A percentile compares a stretch with the other conserved stretches of the same genome.
Conservation (phyloP, 1,284 basidiomycete genomes). For the Rhodofomes roseus region DNA sequence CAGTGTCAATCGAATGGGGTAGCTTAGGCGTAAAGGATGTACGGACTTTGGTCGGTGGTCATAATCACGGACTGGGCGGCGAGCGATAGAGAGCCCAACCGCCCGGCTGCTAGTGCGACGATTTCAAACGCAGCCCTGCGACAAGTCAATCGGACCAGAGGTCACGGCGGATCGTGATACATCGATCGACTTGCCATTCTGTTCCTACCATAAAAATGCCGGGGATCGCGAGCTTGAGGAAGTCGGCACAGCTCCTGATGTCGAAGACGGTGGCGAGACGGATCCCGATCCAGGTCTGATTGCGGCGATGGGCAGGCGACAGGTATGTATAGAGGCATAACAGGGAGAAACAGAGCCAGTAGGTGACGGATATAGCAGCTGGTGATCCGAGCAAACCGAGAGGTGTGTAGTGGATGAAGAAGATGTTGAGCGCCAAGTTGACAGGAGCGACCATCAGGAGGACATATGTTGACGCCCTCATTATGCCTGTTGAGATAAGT, state of each 20-base stretch:
- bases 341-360: conserved; percentile 62
- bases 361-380: conserved; percentile 62
- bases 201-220: conserved; percentile 78
- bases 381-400: conserved; percentile 65
- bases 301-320: conserved; percentile 49
- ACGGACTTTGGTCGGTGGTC: conserved; percentile 75
- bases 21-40: conserved; percentile 2
- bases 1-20: conserved; percentile 5
- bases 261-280: conserved; percentile 45
- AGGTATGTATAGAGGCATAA: conserved; percentile 45
- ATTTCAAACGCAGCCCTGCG: conserved; percentile 76
- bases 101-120: conserved; percentile 72
- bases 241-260: conserved; percentile 42
- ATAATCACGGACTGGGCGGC: conserved; percentile 78
- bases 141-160: neutral
- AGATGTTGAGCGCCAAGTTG: conserved; percentile 57
- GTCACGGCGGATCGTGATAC: neutral
- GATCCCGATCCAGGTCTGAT: conserved; percentile 64
- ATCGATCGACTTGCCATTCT: conserved; percentile 52
- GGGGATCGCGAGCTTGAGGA: conserved; percentile 64
- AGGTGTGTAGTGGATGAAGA: conserved; percentile 55
- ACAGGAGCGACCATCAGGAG: conserved; percentile 58
- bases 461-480: conserved; percentile 65
- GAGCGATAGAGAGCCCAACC: conserved; percentile 59
- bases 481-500: conserved; percentile 49